Evolutionary conservation across 176 grass and related monocot genomes (phyloP), one percentile per base, ranked within the genome.

Genomic region (Coix lacrymajobi): DNA sequence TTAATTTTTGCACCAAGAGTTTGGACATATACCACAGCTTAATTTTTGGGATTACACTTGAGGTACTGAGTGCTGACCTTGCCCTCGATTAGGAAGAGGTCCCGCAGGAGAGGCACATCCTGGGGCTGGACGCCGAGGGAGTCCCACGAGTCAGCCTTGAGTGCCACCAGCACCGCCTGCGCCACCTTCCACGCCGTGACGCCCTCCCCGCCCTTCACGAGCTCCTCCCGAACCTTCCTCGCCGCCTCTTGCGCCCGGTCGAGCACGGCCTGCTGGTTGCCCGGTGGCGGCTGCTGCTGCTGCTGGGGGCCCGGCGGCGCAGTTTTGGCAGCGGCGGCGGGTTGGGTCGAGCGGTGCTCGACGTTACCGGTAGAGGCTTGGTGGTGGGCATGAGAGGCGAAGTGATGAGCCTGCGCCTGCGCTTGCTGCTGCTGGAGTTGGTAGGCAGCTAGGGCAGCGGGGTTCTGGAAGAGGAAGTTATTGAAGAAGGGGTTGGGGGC

Each of bases 141-240:
- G 5, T 16, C 85, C 96, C 92, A 98, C 25, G 92, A 91, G 40
- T 93, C 91, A 2, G 49, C 79, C 41, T 89, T 91, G 41, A 95
- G 87, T 24, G 78, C 87, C 33, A 84, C 66, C 12, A 98, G 89
- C 64, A 91, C 89, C 17, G 81, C 89, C 41, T 94, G 88, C 17
- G 91, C 90, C 45, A 98, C 85, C 48, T 95, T 98, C 85, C 91
- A 98, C 56, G 88, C 89, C 3, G 96, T 93, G 30, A 98, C 92
- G 44, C 62, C 81, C 84, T 95, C 87, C 30, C 92, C 92, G 8
- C 84, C 80, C 22, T 60, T 72, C 54, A 86, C 61, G 57, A 98
- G 76, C 34, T 95, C 91, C 16, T 75, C 70, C 30, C 88, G 85
- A 10, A 54, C 89, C 64, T 91, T 87, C 32, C 13, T 84, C 36